phyloP scores from a whole-genome alignment of 1,284 basidiomycete genomes.

The Naganishia sp. region DNA sequence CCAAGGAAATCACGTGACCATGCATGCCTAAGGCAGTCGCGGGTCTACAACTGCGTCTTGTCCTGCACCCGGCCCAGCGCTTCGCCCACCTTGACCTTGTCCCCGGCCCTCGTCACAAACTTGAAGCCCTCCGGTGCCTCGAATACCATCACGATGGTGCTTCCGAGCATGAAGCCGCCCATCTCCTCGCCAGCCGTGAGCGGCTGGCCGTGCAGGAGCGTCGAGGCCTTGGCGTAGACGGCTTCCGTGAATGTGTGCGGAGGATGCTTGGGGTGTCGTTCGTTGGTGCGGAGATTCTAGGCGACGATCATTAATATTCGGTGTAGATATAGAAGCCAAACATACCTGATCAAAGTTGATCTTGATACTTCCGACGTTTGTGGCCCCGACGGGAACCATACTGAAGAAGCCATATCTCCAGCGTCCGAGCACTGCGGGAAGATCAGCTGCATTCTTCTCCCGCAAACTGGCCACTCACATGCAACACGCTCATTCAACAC shows the following conservation, averaged over 20 bases:
- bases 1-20: neutral
- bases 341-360: slow-evolving; percentile 90
- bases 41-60: neutral
- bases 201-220: slow-evolving; percentile 84
- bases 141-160: slow-evolving; percentile 94
- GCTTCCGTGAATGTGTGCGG: slow-evolving; percentile 92
- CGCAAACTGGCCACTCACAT: slow-evolving; percentile 36
- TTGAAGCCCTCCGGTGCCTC: slow-evolving; percentile 86
- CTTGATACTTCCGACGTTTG: slow-evolving; percentile 95
- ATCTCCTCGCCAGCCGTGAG: slow-evolving; percentile 87
- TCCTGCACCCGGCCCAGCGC: slow-evolving; percentile 50
- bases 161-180: slow-evolving; percentile 94
- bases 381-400: slow-evolving; percentile 97
- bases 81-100: slow-evolving; percentile 88
- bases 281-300: slow-evolving; percentile 74
- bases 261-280: slow-evolving; percentile 66
- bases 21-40: neutral
- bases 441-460: neutral
- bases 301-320: neutral
- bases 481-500: slow-evolving; percentile 97
- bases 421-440: slow-evolving; percentile 69
- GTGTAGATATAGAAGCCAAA: slow-evolving; percentile 5
- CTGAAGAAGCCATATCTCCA: slow-evolving; percentile 96
- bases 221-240: slow-evolving; percentile 77
- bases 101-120: slow-evolving; percentile 76